Conservation (phyloP, 2,329 filamentous ascomycete genomes). For the Pseudonectria foliicola region DNA sequence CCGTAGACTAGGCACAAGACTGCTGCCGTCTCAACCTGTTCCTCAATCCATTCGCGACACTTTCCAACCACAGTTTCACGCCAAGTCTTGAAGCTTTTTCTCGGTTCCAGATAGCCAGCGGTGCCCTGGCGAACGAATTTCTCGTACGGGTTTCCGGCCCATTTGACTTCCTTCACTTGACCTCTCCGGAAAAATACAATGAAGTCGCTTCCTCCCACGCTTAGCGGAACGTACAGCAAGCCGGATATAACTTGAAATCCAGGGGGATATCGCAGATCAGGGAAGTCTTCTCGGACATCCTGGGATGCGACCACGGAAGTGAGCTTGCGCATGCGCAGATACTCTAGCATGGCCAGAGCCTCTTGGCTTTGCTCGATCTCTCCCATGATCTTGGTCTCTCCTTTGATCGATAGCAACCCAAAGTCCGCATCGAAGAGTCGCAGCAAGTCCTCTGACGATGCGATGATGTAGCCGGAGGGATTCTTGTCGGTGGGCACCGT, state of each 20-base stretch:
- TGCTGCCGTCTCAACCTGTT: slow-evolving; percentile 82
- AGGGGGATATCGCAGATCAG: slow-evolving; percentile 70
- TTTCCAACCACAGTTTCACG: slow-evolving; percentile 73
- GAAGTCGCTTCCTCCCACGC: slow-evolving; percentile 69
- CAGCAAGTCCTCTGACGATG: slow-evolving; percentile 77
- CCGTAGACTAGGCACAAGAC: slow-evolving; percentile 84
- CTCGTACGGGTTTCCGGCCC: slow-evolving; percentile 82
- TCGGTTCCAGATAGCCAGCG: slow-evolving; percentile 66
- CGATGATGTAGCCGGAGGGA: slow-evolving; percentile 83
- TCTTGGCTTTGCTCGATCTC: slow-evolving; percentile 71
- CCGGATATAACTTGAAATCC: slow-evolving; percentile 75
- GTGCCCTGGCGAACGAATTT: slow-evolving; percentile 68
- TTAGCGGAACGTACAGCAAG: slow-evolving; percentile 74
- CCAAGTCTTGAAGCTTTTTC: slow-evolving; percentile 75
- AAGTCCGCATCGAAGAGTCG: slow-evolving; percentile 84
- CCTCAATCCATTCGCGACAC: slow-evolving; percentile 81
- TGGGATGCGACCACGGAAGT: slow-evolving; percentile 72
- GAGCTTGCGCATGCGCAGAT: slow-evolving; percentile 67
- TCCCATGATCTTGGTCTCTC: slow-evolving; percentile 84
- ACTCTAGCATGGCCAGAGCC: slow-evolving; percentile 76
- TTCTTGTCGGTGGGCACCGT: slow-evolving; percentile 74
- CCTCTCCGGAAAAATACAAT: slow-evolving; percentile 85
- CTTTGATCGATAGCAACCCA: slow-evolving; percentile 73
- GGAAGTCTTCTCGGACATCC: slow-evolving; percentile 69
- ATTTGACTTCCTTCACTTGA: slow-evolving; percentile 70